These are phyloP conservation scores for Phaseolus lunatus DNA, from an alignment of 306 rosid genomes.

Conservation along the genomic window DNA sequence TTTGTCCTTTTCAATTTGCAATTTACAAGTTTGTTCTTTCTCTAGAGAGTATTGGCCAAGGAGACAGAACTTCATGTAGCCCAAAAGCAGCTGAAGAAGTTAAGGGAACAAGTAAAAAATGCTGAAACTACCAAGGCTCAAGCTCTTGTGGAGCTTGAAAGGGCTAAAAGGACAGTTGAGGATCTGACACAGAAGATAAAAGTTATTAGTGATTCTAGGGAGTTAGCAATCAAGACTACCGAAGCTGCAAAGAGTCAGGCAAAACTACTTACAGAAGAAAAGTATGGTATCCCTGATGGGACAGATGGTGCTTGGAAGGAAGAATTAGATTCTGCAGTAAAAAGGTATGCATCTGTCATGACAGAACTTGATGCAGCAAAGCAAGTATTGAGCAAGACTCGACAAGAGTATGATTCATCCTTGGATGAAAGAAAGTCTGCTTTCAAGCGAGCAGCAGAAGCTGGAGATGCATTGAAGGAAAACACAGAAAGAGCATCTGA, in stretches of 20 bases:
- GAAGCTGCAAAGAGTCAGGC: constrained; percentile 72
- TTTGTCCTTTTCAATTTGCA: constrained; percentile 5
- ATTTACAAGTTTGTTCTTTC: constrained; percentile 45
- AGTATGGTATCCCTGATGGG: constrained; percentile 54
- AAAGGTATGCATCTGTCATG: constrained; percentile 63
- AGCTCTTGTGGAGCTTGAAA: constrained; percentile 86
- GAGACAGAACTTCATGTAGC: constrained; percentile 88
- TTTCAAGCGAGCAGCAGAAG: constrained; percentile 67
- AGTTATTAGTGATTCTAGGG: constrained; percentile 71
- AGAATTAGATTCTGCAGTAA: constrained; percentile 75
- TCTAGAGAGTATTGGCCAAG: constrained; percentile 83
- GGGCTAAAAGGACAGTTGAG: constrained; percentile 64
- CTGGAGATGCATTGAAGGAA: constrained; percentile 66
- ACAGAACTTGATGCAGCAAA: constrained; percentile 87
- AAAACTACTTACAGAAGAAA: constrained; percentile 69
- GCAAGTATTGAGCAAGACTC: constrained; percentile 74
- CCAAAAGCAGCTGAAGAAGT: constrained; percentile 81
- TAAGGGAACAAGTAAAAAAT: constrained; percentile 77
- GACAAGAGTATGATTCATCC: constrained; percentile 77
- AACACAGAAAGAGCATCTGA: constrained; percentile 68
- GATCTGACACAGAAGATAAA: constrained; percentile 73
- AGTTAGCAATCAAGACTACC: constrained; percentile 61
- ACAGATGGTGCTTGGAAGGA: constrained; percentile 66
- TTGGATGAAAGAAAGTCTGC: constrained; percentile 67
- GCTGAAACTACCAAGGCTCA: constrained; percentile 88